Percentiles rank a stretch among this genome's conserved stretches.
Evolutionary conservation across 1,284 basidiomycete genomes (phyloP).

Genomic region (Rhodotorula sp.): DNA sequence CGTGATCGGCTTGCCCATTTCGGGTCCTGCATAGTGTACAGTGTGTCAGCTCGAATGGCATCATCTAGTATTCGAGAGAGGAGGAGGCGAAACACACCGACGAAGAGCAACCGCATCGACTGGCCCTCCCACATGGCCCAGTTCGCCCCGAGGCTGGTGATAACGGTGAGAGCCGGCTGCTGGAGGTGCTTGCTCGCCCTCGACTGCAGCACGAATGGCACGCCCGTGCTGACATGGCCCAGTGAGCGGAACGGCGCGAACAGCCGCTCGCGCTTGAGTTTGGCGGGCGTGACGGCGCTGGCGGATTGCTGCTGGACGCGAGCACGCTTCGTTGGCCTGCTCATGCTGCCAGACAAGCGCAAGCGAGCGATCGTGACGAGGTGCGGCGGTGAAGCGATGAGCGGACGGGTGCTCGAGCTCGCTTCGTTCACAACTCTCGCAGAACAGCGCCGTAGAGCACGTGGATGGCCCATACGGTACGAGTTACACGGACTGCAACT

Average conservation of each 20-base stretch:
- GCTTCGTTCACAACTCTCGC: no score
- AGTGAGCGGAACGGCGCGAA: slow-evolving; percentile 95
- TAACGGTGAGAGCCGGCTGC: slow-evolving; percentile 52
- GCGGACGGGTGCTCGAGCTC: background rate
- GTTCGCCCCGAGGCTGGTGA: slow-evolving; percentile 83
- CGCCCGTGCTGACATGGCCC: slow-evolving; percentile 85
- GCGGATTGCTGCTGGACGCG: slow-evolving; percentile 7
- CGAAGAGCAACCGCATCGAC: slow-evolving; percentile 87
- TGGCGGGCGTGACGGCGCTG: background rate
- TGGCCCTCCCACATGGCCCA: slow-evolving; percentile 98
- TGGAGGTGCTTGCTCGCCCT: slow-evolving; percentile 66
- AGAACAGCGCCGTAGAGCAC: no score
- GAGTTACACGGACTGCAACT: background rate
- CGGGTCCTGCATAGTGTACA: slow-evolving; percentile 61
- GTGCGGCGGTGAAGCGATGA: background rate
- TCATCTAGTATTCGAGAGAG: background rate
- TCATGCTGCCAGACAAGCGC: background rate
- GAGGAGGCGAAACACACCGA: slow-evolving; percentile 63
- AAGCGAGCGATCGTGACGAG: background rate
- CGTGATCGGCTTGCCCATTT: slow-evolving; percentile 69
- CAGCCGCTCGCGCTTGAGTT: slow-evolving; percentile 51
- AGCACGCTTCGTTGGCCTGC: slow-evolving; percentile 26
- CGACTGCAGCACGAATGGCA: slow-evolving; percentile 85
- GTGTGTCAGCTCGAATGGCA: background rate
- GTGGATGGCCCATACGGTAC: no score